Base-by-base conservation (phyloP, 1,139 yeast species). In the Wickerhamomyces sp. region DNA sequence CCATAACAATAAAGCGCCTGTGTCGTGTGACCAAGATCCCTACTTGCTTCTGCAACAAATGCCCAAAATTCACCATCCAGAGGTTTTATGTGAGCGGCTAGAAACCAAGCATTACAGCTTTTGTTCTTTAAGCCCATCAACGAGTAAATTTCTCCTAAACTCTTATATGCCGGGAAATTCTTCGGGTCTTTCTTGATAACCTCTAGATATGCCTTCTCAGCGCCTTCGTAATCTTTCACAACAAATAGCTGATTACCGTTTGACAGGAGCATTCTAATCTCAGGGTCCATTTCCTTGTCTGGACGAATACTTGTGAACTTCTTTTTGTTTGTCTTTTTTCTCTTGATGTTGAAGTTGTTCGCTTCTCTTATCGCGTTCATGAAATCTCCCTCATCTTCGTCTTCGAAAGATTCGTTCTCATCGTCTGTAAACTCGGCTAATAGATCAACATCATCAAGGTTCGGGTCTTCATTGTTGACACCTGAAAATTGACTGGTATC, bases 1-100 rank as follows among this genome's bases (percentile, higher is more conserved):
- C 84, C 76, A 60, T 83, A 90, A 68, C 96, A 89, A 55, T 82
- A 80, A 13, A 89, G 75, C 0, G 98, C 97, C 62, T 89, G 96
- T 36, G 85, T 80, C 4, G 74, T 70, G 55, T 82, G 85, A 1
- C 89, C 94, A 54, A 86, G 66, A 39, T 84, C 84, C 7, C 73
- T 71, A 46, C 95, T 83, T 47, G 88, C 66, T 46, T 81, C 86
- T 0, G 95, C 98, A 33, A 89, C 89, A 40, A 76, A 79, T 33
- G 81, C 79, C 98, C 98, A 93, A 52, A 89, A 84, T 29, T 79
- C 84, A 49, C 78, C 77, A 64, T 88, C 94, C 64, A 82, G 76
- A 3, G 89, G 83, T 55, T 84, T 86, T 30, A 87, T 71, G 60
- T 83, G 89, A 1, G 96, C 96, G 1, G 95, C 97, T 35, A 85